Base-by-base conservation (phyloP, 1,284 basidiomycete genomes). In the Inonotus hispidus region DNA sequence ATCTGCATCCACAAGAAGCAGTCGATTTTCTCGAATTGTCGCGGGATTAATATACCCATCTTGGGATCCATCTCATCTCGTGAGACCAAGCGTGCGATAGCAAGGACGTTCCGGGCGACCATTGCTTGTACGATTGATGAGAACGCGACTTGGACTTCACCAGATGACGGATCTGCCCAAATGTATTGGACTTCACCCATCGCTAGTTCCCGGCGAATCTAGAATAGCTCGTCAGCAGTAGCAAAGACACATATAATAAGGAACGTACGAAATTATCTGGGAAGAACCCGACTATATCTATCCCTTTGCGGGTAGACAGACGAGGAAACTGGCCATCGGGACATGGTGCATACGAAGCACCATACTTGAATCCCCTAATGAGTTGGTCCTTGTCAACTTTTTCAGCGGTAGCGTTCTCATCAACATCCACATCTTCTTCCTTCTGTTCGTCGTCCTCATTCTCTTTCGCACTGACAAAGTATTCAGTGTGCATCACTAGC, bases 181-280 rank as follows among this genome's bases (percentile, higher is more conserved):
- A 98, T 78, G 69, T 94, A 96, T 63, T 88, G 85, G 25, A 95
- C 80, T 73, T 99, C 95, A 39, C 90, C 87, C 80, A 98, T 88
- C 27, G 86, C 77, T 58, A 87, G 82, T 66, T 95, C 92, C 43
- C 89, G 83, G 53, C 88, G 88, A 71, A 93, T 85, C 91, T 93
- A 66, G 16, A 52, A 27, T 19, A 62, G 50, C 46, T 52, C 41
- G 19, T 56, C 50, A 56, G 35, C 21, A 59, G 19, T 38, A 32
- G 50, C 11, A 16, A 52, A 32, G 29, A 35, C 4, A 32, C 13
- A 35, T 13, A 6, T 38, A 53, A 62, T 14, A 11, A 47, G 35
- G 35, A 56, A 50, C 37, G 46, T 66, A 90, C 92, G 64, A 87
- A 83, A 58, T 80, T 78, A 23, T 71, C 71, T 1, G 79, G 80